phyloP scores from a whole-genome alignment of 1,284 basidiomycete species.

The Pseudozyma sp. region DNA sequence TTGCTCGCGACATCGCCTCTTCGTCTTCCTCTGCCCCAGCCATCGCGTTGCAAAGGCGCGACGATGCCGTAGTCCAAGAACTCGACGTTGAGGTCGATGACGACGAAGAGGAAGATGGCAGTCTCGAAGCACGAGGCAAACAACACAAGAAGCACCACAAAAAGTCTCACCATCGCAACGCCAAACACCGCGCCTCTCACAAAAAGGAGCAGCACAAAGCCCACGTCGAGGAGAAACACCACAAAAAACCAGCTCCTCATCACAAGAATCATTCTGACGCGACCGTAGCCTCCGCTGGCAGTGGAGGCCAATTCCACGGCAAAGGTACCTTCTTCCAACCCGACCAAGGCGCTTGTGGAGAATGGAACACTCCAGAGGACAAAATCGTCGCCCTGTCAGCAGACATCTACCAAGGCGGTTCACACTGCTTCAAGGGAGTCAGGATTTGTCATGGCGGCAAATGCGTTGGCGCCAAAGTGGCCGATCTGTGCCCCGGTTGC shows the following conservation, averaged over 20 bases:
- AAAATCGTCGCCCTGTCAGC: constrained; percentile 37
- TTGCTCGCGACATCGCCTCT: constrained; percentile 2
- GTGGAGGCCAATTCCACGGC: constrained; percentile 17
- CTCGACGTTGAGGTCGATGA: constrained; percentile 3
- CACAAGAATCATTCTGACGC: constrained; percentile 5
- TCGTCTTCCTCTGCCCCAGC: background rate
- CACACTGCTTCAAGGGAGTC: constrained; percentile 24
- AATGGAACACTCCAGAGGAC: constrained; percentile 26
- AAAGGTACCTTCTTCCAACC: constrained; percentile 40
- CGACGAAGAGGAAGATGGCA: constrained; percentile 1
- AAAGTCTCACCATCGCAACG: constrained; percentile 17
- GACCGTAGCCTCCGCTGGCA: background rate
- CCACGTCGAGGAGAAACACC: background rate
- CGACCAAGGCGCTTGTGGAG: constrained; percentile 39
- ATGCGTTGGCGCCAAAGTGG: constrained; percentile 32
- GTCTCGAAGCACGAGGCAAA: constrained; percentile 12
- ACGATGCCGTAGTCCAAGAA: constrained; percentile 1
- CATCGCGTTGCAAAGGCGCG: constrained; percentile 1
- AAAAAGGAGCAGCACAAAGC: constrained; percentile 1
- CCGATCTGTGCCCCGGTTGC: constrained; percentile 41
- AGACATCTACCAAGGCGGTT: constrained; percentile 30
- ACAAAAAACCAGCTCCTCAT: background rate
- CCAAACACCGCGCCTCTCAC: background rate
- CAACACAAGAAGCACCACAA: constrained; percentile 6
- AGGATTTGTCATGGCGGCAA: constrained; percentile 20